Evolutionary conservation across 768 basidiomycete genomes (phyloP), one percentile per base, ranked within the genome.

Genomic region (Galerina sulciceps): DNA sequence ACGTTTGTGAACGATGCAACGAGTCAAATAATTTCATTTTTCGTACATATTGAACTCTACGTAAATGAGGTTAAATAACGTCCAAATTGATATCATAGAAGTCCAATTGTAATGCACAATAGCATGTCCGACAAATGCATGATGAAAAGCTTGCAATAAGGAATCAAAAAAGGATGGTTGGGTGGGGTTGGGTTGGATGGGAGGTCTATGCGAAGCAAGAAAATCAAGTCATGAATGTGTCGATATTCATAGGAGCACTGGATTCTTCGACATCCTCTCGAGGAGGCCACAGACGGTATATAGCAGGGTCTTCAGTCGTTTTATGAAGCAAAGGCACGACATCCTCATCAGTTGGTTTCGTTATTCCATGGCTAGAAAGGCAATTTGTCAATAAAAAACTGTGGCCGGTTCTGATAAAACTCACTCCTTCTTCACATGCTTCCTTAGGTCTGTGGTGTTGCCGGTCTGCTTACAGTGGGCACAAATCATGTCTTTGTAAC

Each of bases 381-480:
- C 26, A 6, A 17, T 17, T 11, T 43, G 34, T 38, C 17, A 40
- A 38, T 13, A 2, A 23, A 26, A 23, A 3, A 20, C 10, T 15
- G 10, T 13, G 43, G 42, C 40, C 13, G 40, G 47, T 4, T 31
- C 23, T 17, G 20, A 10, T 18, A 53, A 34, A 15, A 48, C 59
- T 9, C 37, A 60, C 59, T 50, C 47, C 9, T 51, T 46, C 17
- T 45, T 44, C 4, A 51, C 49, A 54, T 60, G 59, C 18, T 51
- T 31, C 10, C 17, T 41, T 3, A 56, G 49, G 10, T 51, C 37
- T n/a, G n/a, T 8, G 13, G 13, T 11, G 20, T 44, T 45, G 3
- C 48, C 53, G 8, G 9, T 6, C 36, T 44, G 8, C 47, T 45
- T 55, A 36, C 59, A 60, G 20, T 51, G 59, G 14, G 41, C n/a